Evolutionary conservation across 805 yeast genomes (phyloP).

Genomic region (Nakazawaea molendinolei): DNA sequence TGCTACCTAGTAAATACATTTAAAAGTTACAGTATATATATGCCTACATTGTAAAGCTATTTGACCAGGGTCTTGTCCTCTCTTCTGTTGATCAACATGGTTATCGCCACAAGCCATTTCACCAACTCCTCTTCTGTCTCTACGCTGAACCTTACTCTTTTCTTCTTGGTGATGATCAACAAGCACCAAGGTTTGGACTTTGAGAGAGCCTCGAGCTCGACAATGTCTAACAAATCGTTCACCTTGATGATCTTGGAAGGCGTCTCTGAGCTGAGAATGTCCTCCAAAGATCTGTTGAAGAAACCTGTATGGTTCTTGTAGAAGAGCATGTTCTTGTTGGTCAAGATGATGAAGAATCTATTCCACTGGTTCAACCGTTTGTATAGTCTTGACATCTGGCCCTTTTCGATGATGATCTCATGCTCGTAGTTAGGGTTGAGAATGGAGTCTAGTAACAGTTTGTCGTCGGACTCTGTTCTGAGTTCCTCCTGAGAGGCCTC

Average conservation of each 20-base stretch:
- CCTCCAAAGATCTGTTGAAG: slow-evolving; percentile 11
- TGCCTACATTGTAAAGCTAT: no score
- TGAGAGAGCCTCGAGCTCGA: slow-evolving; percentile 43
- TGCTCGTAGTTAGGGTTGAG: background rate
- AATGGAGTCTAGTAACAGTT: background rate
- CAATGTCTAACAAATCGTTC: slow-evolving; percentile 35
- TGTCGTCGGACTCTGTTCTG: background rate
- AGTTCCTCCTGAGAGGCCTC: background rate
- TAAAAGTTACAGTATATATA: no score
- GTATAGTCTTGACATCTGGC: slow-evolving; percentile 32
- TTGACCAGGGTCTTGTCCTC: background rate
- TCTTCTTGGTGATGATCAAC: slow-evolving; percentile 38
- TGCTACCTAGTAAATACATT: no score
- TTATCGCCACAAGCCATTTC: slow-evolving; percentile 42
- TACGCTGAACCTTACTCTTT: slow-evolving; percentile 38
- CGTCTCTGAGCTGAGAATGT: slow-evolving; percentile 8
- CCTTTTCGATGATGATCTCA: slow-evolving; percentile 34
- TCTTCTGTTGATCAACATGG: slow-evolving; percentile 23
- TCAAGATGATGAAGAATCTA: slow-evolving; percentile 34
- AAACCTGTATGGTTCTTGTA: slow-evolving; percentile 26
- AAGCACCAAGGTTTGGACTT: slow-evolving; percentile 37
- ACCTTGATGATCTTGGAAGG: slow-evolving; percentile 28
- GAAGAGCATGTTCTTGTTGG: slow-evolving; percentile 32
- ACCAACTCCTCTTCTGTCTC: slow-evolving; percentile 38
- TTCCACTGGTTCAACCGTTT: slow-evolving; percentile 44